These are phyloP conservation scores for Curvularia sp. DNA, from an alignment of 2,329 filamentous ascomycete species.

Conservation along the genomic window DNA sequence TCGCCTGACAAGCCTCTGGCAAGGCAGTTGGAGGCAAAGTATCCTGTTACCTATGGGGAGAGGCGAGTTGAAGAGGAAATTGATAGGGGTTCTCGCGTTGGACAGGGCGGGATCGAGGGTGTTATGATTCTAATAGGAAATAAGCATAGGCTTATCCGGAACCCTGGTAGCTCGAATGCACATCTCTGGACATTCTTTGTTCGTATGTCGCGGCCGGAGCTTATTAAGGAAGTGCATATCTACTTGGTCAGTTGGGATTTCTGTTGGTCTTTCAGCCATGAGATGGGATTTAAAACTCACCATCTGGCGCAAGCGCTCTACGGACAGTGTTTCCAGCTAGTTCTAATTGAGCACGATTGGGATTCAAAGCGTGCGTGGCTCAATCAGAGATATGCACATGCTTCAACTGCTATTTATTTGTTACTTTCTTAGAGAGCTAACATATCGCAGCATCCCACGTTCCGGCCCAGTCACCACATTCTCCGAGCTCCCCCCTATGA, in stretches of 20 bases:
- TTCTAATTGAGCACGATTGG: not conserved
- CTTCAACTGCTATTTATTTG: not conserved
- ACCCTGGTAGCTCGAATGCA: constrained; percentile 38
- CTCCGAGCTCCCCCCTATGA: constrained; percentile 50
- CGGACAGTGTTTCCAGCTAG: not conserved
- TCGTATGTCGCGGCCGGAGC: constrained; percentile 51
- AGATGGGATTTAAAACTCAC: not conserved
- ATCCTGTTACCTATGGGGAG: constrained; percentile 48
- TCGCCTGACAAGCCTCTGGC: constrained; percentile 34
- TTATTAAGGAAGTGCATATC: constrained; percentile 55
- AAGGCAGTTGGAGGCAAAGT: constrained; percentile 41
- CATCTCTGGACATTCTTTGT: constrained; percentile 59
- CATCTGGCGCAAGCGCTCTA: not conserved
- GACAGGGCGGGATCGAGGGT: constrained; percentile 45
- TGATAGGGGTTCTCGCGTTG: constrained; percentile 32
- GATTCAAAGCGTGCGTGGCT: not conserved
- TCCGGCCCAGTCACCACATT: constrained; percentile 47
- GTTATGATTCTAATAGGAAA: constrained; percentile 57
- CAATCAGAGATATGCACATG: not conserved
- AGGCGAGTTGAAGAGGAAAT: constrained; percentile 46
- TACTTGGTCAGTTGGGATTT: constrained; percentile 23
- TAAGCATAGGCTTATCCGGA: constrained; percentile 44
- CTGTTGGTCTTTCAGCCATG: not conserved
- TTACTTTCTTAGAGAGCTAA: constrained; percentile 2
- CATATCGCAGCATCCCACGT: constrained; percentile 51